Conservation (phyloP, 2,329 filamentous ascomycete genomes). For the Grosmannia penicillata region DNA sequence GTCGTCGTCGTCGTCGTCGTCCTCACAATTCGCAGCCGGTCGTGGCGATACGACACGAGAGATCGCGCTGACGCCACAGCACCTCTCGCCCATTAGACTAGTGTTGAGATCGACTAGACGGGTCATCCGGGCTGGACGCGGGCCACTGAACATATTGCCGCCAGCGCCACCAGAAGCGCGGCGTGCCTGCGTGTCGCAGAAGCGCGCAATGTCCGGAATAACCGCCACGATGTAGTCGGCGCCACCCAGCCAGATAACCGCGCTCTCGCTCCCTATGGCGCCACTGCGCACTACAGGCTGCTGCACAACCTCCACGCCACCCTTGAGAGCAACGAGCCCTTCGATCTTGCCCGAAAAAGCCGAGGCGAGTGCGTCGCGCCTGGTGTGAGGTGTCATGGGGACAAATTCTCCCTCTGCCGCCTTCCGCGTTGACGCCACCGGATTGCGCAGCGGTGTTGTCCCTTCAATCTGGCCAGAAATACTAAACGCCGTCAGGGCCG, state of each 20-base stretch:
- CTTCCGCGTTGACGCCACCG: conserved; percentile 19
- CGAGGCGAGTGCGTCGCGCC: conserved; percentile 34
- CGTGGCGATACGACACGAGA: conserved; percentile 16
- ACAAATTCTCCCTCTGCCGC: conserved; percentile 34
- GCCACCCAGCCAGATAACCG: conserved; percentile 41
- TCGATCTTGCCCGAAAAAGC: conserved; percentile 30
- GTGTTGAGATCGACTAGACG: conserved; percentile 36
- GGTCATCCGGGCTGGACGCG: conserved; percentile 39
- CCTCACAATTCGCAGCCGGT: conserved; percentile 7
- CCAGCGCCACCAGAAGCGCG: conserved; percentile 34
- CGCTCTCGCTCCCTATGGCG: conserved; percentile 34
- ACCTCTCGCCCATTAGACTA: conserved; percentile 42
- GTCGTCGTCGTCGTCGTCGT: conserved; percentile 10
- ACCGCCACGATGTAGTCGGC: conserved; percentile 38
- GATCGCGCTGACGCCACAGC: conserved; percentile 34
- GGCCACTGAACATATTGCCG: conserved; percentile 39
- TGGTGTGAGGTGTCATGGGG: conserved; percentile 49
- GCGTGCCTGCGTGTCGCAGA: conserved; percentile 46
- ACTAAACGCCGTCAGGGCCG: conserved; percentile 42
- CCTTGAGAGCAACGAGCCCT: conserved; percentile 33
- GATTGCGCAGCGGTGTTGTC: conserved; percentile 37
- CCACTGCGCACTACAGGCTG: conserved; percentile 26
- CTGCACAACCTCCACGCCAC: conserved; percentile 35
- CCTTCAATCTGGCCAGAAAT: conserved; percentile 46
- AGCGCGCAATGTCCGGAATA: conserved; percentile 37